Evolutionary conservation across 2,329 filamentous ascomycete genomes (phyloP), one percentile per base, ranked within the genome.

Genomic region (Fusarium verticillioides): DNA sequence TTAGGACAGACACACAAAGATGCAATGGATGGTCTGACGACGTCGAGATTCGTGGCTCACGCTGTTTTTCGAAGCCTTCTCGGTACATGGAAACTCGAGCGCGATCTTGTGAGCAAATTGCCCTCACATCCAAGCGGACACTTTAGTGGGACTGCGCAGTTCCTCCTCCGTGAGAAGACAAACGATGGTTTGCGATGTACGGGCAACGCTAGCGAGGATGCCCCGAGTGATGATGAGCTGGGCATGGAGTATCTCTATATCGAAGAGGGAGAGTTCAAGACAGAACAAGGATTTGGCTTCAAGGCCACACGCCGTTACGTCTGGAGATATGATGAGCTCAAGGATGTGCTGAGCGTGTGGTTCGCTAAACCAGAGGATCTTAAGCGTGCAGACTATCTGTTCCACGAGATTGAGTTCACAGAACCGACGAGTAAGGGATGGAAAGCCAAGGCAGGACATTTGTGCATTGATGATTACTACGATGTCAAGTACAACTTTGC

Each of bases 401-500:
- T 95, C 80, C 93, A 95, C 76, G 87, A 91, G 70, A 83, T 95
- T n/a, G 87, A 92, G 64, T 93, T 95, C 73, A 66, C 83, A 28
- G 70, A 75, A 7, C 67, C 78, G 21, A 71, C 79, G 1, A 75
- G 79, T 1, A 82, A 82, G 60, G 87, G 87, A 2, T 93, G 92
- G 90, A 81, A 83, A 46, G 93, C 92, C 0, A 90, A 86, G 73
- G 90, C 91, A 1, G 88, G 89, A 18, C 93, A 95, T 79, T 82
- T 94, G 26, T 95, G 93, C 78, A 86, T 90, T 28, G 86, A 92
- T 32, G 93, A 95, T 77, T 90, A 90, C 72, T 95, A 95, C 77
- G 86, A 92, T 63, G 91, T 93, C 44, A 83, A 85, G 49, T 94
- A 94, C 79, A 86, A 90, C 69, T 95, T 95, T 80, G 81, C 80